Conservation (phyloP, 1,284 basidiomycete species). For the Neotropicomus parvogracilis region DNA sequence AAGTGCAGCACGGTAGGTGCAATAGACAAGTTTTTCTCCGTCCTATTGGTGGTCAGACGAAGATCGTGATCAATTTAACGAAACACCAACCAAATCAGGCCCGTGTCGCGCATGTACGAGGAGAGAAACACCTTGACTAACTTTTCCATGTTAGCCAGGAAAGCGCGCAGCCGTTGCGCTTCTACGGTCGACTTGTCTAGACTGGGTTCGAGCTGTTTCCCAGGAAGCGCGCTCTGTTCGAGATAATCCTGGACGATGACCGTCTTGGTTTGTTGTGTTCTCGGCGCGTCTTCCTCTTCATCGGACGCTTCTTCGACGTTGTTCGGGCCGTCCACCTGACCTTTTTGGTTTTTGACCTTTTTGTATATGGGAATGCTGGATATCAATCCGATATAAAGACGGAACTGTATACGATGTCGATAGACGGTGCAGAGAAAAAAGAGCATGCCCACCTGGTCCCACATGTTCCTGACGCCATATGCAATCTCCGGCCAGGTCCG, state of each 20-base stretch:
- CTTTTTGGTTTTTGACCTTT: conserved; percentile 17
- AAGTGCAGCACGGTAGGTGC: conserved; percentile 46
- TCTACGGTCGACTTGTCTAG: conserved; percentile 14
- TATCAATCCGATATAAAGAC: conserved; percentile 27
- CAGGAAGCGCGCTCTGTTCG: conserved; percentile 31
- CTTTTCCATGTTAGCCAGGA: conserved; percentile 45
- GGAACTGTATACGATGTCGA: conserved; percentile 20
- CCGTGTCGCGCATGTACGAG: conserved; percentile 44
- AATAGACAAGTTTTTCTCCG: conserved; percentile 28
- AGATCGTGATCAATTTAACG: not conserved
- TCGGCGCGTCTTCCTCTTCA: conserved; percentile 28
- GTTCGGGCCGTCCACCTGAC: conserved; percentile 23
- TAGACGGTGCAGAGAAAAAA: not conserved
- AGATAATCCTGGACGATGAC: conserved; percentile 32
- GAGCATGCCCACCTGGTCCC: conserved; percentile 40
- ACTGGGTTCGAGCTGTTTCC: conserved; percentile 29
- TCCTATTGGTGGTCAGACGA: conserved; percentile 23
- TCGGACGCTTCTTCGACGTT: conserved; percentile 23
- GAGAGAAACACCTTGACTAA: conserved; percentile 49
- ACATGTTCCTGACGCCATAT: conserved; percentile 39
- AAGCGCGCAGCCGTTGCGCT: conserved; percentile 33
- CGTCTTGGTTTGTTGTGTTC: conserved; percentile 16
- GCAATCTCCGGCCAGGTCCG: conserved; percentile 39
- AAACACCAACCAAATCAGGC: conserved; percentile 42
- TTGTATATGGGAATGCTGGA: conserved; percentile 27